Evolutionary conservation across 176 grass and related monocot species (phyloP).

Genomic region (bread wheat (Triticum aestivum)): IWGSC_CS_RefSeq_v2.1 NC_057803.1:626869938-626870437

Average conservation of each 20-base stretch:
- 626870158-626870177: conserved; percentile 14
- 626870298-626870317: neutral
- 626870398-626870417: neutral
- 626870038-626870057: conserved; percentile 7
- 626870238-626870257: neutral
- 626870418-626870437: neutral
- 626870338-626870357: neutral
- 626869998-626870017: neutral
- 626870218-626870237: neutral
- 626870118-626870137: neutral
- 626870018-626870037: neutral
- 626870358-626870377: neutral
- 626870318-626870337: neutral
- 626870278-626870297: conserved; percentile 13
- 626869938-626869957: neutral
- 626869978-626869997: neutral
- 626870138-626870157: neutral
- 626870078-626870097: neutral
- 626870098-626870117: neutral
- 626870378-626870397: conserved; percentile 3
- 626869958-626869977: neutral
- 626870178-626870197: neutral
- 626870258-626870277: conserved; percentile 18
- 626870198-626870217: neutral
- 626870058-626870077: neutral